phyloP scores from a whole-genome alignment of 768 basidiomycete genomes.

The Collybia nuda region DNA sequence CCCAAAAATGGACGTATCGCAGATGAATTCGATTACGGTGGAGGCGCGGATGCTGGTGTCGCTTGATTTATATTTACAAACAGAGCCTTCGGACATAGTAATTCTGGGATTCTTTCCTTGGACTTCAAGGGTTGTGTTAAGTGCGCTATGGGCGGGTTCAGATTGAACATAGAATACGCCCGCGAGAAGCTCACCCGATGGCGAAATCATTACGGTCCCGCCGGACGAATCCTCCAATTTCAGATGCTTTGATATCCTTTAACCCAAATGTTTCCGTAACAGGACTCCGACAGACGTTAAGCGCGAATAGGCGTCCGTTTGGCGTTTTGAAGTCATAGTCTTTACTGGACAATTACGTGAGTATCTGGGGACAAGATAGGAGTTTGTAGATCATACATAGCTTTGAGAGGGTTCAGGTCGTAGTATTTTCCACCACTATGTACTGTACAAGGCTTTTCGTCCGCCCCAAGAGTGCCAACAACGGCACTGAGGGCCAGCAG shows the following conservation, averaged over 20 bases:
- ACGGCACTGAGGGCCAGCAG: neutral
- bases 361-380: constrained; percentile 7
- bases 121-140: constrained; percentile 65
- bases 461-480: constrained; percentile 17
- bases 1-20: constrained; percentile 63
- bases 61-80: constrained; percentile 49
- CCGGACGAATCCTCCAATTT: constrained; percentile 64
- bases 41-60: constrained; percentile 48
- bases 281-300: constrained; percentile 67
- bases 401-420: constrained; percentile 61
- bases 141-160: constrained; percentile 32
- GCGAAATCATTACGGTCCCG: constrained; percentile 67
- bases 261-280: constrained; percentile 58
- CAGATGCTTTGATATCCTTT: constrained; percentile 46
- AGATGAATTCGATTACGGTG: constrained; percentile 74
- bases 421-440: constrained; percentile 60
- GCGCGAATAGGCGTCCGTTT: constrained; percentile 42
- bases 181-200: constrained; percentile 54
- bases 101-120: constrained; percentile 54
- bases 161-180: neutral
- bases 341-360: constrained; percentile 39
- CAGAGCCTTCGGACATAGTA: constrained; percentile 60
- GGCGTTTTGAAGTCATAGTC: constrained; percentile 60
- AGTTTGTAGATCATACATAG: constrained; percentile 41
- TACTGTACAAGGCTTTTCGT: constrained; percentile 65